Conservation (phyloP, 2,329 filamentous ascomycete genomes). For the Xylariaceae sp. region DNA sequence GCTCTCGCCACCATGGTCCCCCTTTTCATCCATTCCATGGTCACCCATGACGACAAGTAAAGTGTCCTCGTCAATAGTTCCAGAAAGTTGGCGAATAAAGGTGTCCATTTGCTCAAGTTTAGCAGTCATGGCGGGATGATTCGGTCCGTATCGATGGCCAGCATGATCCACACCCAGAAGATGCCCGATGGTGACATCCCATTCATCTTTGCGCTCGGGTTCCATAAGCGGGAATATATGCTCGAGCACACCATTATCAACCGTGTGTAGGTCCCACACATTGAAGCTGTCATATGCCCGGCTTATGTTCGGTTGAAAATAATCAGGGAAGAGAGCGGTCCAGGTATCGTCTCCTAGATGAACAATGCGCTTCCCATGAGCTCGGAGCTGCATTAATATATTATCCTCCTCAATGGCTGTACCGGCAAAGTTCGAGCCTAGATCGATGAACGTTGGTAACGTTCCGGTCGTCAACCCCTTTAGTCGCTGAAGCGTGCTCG, state of each 20-base stretch:
- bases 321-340: constrained; percentile 87
- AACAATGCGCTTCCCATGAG: constrained; percentile 68
- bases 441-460: constrained; percentile 87
- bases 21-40: constrained; percentile 96
- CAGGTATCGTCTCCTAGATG: constrained; percentile 98
- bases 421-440: constrained; percentile 90
- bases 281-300: constrained; percentile 94
- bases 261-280: constrained; percentile 94
- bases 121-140: constrained; percentile 83
- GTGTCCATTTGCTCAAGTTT: constrained; percentile 89
- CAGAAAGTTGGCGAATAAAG: constrained; percentile 67
- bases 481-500: constrained; percentile 82
- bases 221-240: constrained; percentile 82
- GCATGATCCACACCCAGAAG: constrained; percentile 95
- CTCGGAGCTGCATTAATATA: constrained; percentile 59
- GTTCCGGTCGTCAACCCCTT: constrained; percentile 96
- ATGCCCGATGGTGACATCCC: constrained; percentile 95
- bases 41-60: constrained; percentile 96
- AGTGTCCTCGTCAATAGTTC: constrained; percentile 74
- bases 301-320: constrained; percentile 83
- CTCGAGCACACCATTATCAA: constrained; percentile 90
- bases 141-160: constrained; percentile 89
- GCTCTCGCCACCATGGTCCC: constrained; percentile 96
- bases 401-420: constrained; percentile 94
- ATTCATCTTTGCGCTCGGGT: constrained; percentile 58